Evolutionary conservation across 2,329 filamentous ascomycete genomes (phyloP).

Genomic region (Penicillium rolfsii): DNA sequence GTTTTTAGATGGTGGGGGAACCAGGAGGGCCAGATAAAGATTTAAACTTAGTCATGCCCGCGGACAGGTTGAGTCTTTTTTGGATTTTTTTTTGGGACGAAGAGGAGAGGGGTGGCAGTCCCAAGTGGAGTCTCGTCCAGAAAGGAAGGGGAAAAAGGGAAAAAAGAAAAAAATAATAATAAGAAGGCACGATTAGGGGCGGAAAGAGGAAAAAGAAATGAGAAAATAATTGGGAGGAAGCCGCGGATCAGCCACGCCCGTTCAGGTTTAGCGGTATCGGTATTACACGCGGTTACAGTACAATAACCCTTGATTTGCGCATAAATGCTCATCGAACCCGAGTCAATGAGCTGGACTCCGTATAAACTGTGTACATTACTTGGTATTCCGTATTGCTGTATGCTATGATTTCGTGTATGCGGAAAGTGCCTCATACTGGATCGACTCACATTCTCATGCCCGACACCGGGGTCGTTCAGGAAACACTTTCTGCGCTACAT

Average conservation of each 20-base stretch:
- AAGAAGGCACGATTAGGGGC: neutral
- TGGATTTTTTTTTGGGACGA: neutral
- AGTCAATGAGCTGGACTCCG: neutral
- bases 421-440: constrained; percentile 19
- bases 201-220: constrained; percentile 3
- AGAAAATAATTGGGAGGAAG: constrained; percentile 4
- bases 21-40: constrained; percentile 29
- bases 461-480: constrained; percentile 32
- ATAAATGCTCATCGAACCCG: neutral
- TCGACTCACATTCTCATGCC: constrained; percentile 18
- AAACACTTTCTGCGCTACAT: constrained; percentile 15
- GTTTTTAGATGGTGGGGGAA: constrained; percentile 33
- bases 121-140: too few relatives aligned
- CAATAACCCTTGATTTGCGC: neutral
- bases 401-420: neutral
- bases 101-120: neutral
- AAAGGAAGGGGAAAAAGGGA: neutral
- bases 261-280: constrained; percentile 5
- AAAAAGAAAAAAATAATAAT: constrained; percentile 5
- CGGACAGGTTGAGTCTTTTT: constrained; percentile 16
- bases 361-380: too few relatives aligned
- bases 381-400: neutral
- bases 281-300: neutral
- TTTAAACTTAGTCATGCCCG: constrained; percentile 34
- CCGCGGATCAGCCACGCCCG: constrained; percentile 1